Percentiles rank a stretch among this genome's conserved stretches.
phyloP scores from a whole-genome alignment of 2,329 filamentous ascomycete genomes.

The Biscogniauxia marginata region DNA sequence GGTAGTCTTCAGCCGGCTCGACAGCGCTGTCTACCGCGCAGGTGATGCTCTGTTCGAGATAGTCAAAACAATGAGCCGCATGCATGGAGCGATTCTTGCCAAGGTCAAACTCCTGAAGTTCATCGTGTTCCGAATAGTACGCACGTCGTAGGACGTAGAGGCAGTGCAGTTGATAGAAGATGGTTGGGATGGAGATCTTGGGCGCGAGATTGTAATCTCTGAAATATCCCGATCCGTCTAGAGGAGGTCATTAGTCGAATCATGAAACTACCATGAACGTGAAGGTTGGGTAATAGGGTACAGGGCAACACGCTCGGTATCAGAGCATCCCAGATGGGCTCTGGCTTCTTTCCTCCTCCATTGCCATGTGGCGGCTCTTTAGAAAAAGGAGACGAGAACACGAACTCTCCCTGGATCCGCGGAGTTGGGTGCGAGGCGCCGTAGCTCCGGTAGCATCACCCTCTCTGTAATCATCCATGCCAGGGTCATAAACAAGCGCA shows the following conservation, averaged over 20 bases:
- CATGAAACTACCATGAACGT: not conserved
- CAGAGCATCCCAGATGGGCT: constrained; percentile 15
- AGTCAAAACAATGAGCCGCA: constrained; percentile 15
- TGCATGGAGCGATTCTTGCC: constrained; percentile 10
- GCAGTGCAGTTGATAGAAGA: constrained; percentile 13
- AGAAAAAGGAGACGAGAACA: constrained; percentile 9
- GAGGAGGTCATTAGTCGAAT: not conserved
- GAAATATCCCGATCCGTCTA: constrained; percentile 16
- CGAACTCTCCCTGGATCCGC: constrained; percentile 2
- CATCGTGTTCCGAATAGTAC: constrained; percentile 7
- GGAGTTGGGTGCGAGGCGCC: constrained; percentile 7
- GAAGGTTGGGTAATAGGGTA: not conserved
- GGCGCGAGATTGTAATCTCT: constrained; percentile 8
- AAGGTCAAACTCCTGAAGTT: constrained; percentile 13
- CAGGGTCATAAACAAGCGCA: not conserved
- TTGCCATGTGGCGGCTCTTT: constrained; percentile 7
- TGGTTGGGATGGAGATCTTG: constrained; percentile 11
- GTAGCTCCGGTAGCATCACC: not conserved
- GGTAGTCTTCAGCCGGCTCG: constrained; percentile 7
- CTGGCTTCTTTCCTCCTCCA: constrained; percentile 6
- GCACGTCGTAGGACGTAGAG: constrained; percentile 13
- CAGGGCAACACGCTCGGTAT: constrained; percentile 15
- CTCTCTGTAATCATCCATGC: not conserved
- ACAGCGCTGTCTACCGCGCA: constrained; percentile 11
- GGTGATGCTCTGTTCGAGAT: constrained; percentile 11